These are phyloP conservation scores for barrel medic (Medicago truncatula) DNA, from an alignment of 306 rosid species.

Conservation along the genomic window DNA sequence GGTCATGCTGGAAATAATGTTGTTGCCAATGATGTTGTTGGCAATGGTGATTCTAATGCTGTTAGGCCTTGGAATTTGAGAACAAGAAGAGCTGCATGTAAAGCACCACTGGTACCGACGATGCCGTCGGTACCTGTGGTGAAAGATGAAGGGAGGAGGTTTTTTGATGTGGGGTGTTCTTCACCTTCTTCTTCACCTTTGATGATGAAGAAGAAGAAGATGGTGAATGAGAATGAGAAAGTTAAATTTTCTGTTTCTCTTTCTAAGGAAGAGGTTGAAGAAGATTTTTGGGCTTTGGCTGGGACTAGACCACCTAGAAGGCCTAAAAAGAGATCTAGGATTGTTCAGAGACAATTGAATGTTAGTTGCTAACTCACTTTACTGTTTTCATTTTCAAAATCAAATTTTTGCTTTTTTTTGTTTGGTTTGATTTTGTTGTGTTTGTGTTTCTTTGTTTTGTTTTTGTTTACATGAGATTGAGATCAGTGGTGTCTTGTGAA, in stretches of 20 bases:
- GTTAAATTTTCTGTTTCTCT: conserved; percentile 48
- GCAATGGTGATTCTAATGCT: background rate
- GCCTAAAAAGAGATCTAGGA: conserved; percentile 62
- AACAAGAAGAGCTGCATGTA: conserved; percentile 65
- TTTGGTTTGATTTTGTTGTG: conserved; percentile 3
- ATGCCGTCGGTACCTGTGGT: conserved; percentile 22
- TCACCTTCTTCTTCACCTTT: conserved; percentile 35
- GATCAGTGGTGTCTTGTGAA: background rate
- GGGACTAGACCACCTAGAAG: conserved; percentile 58
- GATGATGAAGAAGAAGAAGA: conserved; percentile 38
- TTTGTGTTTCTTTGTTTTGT: background rate
- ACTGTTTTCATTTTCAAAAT: background rate
- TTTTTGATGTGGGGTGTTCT: conserved; percentile 42
- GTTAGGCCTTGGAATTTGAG: conserved; percentile 67
- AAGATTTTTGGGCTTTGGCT: conserved; percentile 53
- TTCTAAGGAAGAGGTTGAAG: conserved; percentile 61
- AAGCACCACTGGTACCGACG: conserved; percentile 37
- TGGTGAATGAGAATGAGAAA: conserved; percentile 11
- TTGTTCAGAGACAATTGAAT: conserved; percentile 62
- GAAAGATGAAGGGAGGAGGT: conserved; percentile 42
- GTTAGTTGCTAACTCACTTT: conserved; percentile 41
- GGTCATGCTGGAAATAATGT: background rate
- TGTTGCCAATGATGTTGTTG: background rate
- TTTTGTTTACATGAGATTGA: background rate
- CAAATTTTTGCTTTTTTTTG: background rate